These are phyloP conservation scores for Starmerella apis DNA, from an alignment of 805 yeast species.

Conservation along the genomic window DNA sequence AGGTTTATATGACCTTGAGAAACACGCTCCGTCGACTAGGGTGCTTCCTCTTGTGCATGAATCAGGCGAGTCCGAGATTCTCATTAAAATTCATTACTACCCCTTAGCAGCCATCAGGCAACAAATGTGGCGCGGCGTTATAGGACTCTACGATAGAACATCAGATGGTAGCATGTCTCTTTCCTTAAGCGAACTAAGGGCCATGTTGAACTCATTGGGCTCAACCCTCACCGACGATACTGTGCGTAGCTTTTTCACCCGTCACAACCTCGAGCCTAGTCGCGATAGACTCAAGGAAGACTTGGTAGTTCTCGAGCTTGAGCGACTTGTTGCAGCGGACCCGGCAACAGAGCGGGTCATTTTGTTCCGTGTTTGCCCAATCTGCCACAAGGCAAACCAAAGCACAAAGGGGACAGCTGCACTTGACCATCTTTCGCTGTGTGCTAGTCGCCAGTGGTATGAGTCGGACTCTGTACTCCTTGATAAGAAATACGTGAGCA, in stretches of 20 bases:
- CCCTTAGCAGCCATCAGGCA: slow-evolving; percentile 55
- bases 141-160: slow-evolving; percentile 41
- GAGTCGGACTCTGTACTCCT: slow-evolving; percentile 45
- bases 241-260: slow-evolving; percentile 28
- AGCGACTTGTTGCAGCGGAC: slow-evolving; percentile 29
- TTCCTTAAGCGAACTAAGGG: slow-evolving; percentile 50
- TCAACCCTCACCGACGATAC: slow-evolving; percentile 35
- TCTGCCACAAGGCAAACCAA: slow-evolving; percentile 49
- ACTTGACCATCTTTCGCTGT: slow-evolving; percentile 78
- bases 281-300: slow-evolving; percentile 41
- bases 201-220: slow-evolving; percentile 57
- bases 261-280: slow-evolving; percentile 29
- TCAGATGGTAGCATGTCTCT: slow-evolving; percentile 36
- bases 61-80: slow-evolving; percentile 34
- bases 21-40: slow-evolving; percentile 16
- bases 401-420: slow-evolving; percentile 29
- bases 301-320: slow-evolving; percentile 46
- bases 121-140: slow-evolving; percentile 57
- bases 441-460: slow-evolving; percentile 70
- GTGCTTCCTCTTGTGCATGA: slow-evolving; percentile 20
- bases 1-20: slow-evolving; percentile 29
- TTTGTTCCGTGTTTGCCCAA: slow-evolving; percentile 64
- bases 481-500: slow-evolving; percentile 61
- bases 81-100: slow-evolving; percentile 52
- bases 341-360: slow-evolving; percentile 36